Percentiles rank a stretch among this genome's conserved stretches.
These are phyloP conservation scores for Alternaria triticina DNA, from an alignment of 2,329 filamentous ascomycete genomes.

Conservation along the genomic window DNA sequence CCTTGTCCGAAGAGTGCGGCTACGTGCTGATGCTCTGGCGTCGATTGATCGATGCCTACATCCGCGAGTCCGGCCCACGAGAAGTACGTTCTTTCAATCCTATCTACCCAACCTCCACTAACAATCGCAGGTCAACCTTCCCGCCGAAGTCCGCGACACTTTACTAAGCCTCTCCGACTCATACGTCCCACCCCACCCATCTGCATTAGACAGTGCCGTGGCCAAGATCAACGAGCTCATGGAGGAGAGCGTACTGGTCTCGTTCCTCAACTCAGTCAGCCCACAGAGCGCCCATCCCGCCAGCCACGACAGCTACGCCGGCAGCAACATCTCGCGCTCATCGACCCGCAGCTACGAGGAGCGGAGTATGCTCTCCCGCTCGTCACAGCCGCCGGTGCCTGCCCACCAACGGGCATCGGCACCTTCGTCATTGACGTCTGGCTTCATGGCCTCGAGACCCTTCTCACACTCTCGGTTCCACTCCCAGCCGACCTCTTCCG, in stretches of 20 bases:
- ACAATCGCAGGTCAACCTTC: conserved; percentile 68
- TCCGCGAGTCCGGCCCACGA: conserved; percentile 55
- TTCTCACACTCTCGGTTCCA: conserved; percentile 47
- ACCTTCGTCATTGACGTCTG: conserved; percentile 47
- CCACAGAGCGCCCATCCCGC: conserved; percentile 55
- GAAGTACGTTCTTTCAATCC: conserved; percentile 31
- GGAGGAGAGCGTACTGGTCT: conserved; percentile 94
- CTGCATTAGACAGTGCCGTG: conserved; percentile 80
- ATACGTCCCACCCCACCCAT: conserved; percentile 72
- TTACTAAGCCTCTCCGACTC: conserved; percentile 69
- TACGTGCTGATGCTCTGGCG: conserved; percentile 85
- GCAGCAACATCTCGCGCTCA: conserved; percentile 47
- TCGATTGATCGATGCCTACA: conserved; percentile 87
- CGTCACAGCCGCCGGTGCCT: conserved; percentile 38
- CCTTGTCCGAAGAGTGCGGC: conserved; percentile 64
- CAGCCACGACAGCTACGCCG: conserved; percentile 51
- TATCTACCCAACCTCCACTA: conserved; percentile 17
- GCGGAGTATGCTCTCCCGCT: conserved; percentile 37
- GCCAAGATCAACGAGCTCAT: conserved; percentile 93
- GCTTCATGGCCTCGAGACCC: conserved; percentile 45
- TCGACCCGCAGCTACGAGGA: conserved; percentile 52
- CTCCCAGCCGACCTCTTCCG: conserved; percentile 46
- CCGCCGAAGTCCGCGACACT: conserved; percentile 81
- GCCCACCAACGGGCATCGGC: conserved; percentile 48
- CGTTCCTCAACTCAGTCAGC: conserved; percentile 78